Conservation (phyloP, 148 eudicot genomes). For the Beta vulgaris region DNA sequence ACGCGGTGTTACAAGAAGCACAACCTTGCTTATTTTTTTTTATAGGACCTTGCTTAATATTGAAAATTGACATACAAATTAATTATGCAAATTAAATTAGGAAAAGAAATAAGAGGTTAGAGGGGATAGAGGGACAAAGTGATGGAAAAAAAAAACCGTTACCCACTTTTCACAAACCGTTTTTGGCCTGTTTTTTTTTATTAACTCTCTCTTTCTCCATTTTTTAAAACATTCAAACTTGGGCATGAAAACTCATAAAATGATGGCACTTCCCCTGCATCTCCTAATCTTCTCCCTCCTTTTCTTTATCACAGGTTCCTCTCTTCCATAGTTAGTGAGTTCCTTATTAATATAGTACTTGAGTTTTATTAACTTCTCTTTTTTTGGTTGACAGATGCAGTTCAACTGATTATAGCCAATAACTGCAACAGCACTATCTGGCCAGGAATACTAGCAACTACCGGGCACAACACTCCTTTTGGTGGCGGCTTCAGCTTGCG, state of each 20-base stretch:
- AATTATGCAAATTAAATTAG: neutral
- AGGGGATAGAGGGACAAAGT: neutral
- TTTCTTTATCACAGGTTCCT: slow-evolving; percentile 24
- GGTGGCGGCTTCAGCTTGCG: slow-evolving; percentile 57
- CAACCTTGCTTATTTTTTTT: no score
- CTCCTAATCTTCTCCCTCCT: slow-evolving; percentile 16
- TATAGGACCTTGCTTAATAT: no score
- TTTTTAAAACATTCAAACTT: neutral
- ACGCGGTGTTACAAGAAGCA: no score
- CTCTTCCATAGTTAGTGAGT: neutral
- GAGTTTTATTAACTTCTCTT: no score
- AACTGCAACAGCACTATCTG: slow-evolving; percentile 60
- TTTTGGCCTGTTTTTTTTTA: neutral
- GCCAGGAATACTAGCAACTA: slow-evolving; percentile 63
- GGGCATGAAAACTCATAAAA: neutral
- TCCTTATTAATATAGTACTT: neutral
- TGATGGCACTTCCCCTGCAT: slow-evolving; percentile 29
- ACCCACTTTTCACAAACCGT: slow-evolving; percentile 20
- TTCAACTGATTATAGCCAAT: slow-evolving; percentile 49
- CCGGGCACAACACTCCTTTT: slow-evolving; percentile 47
- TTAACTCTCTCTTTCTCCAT: no score
- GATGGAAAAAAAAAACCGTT: slow-evolving; percentile 20
- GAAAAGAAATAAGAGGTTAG: neutral
- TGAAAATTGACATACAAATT: no score
- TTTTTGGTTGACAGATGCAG: slow-evolving; percentile 43